Conservation (phyloP, 306 rosid genomes). For the Purshia tridentata region DNA sequence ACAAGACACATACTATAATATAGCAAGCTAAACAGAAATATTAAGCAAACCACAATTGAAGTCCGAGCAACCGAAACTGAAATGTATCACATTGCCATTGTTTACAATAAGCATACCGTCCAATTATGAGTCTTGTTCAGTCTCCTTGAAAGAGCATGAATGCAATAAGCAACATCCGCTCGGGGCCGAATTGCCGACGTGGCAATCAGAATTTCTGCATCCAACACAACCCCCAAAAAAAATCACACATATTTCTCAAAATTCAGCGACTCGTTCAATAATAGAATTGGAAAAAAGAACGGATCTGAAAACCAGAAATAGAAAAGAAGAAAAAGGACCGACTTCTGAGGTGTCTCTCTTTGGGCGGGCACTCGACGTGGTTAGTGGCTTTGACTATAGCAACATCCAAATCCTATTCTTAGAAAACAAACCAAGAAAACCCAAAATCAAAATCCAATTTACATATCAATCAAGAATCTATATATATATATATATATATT, state of each 20-base stretch:
- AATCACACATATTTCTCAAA: neutral
- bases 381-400: constrained; percentile 98
- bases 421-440: constrained; percentile 28
- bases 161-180: constrained; percentile 98
- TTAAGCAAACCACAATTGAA: neutral
- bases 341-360: constrained; percentile 94
- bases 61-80: neutral
- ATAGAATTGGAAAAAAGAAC: constrained; percentile 8
- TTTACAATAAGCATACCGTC: constrained; percentile 60
- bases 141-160: constrained; percentile 87
- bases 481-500: too few species aligned
- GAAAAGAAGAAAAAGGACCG: constrained; percentile 25
- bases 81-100: neutral
- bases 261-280: constrained; percentile 12
- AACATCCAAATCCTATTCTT: constrained; percentile 96
- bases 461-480: neutral
- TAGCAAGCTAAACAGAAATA: neutral
- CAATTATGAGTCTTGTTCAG: constrained; percentile 90
- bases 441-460: constrained; percentile 12
- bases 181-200: constrained; percentile 85
- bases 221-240: constrained; percentile 1
- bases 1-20: neutral
- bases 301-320: constrained; percentile 38
- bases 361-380: constrained; percentile 97
- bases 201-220: constrained; percentile 65